Evolutionary conservation across 2,329 filamentous ascomycete genomes (phyloP).

Genomic region (Fusarium virguliforme): DNA sequence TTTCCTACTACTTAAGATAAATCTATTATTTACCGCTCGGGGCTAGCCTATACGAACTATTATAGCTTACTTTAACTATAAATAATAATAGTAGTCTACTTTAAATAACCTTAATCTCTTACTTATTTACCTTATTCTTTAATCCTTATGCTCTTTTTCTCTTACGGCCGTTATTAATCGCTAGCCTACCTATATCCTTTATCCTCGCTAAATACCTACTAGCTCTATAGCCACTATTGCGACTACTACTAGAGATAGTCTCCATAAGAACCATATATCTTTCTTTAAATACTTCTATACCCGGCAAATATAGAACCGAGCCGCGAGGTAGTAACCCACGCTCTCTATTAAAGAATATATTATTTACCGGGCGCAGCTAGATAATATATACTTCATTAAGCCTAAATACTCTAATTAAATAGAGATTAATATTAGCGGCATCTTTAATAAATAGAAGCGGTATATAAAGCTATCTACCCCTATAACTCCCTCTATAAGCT

Average conservation of each 20-base stretch:
- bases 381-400: slow-evolving; percentile 41
- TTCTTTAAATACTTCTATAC: slow-evolving; percentile 29
- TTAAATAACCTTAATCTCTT: neutral
- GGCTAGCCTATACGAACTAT: neutral
- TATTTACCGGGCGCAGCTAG: slow-evolving; percentile 37
- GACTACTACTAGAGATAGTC: slow-evolving; percentile 1
- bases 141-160: neutral
- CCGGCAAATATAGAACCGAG: slow-evolving; percentile 22
- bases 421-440: slow-evolving; percentile 45
- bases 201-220: slow-evolving; percentile 12
- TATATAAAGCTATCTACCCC: slow-evolving; percentile 30
- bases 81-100: slow-evolving; percentile 2
- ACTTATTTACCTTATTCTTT: slow-evolving; percentile 1
- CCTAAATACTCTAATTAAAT: slow-evolving; percentile 42
- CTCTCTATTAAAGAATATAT: slow-evolving; percentile 44
- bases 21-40: slow-evolving; percentile 1
- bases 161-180: neutral
- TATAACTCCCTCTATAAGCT: slow-evolving; percentile 3
- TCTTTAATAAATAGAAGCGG: slow-evolving; percentile 46
- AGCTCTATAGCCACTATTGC: neutral
- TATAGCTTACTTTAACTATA: slow-evolving; percentile 17
- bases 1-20: no score
- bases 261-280: slow-evolving; percentile 24
- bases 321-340: slow-evolving; percentile 28
- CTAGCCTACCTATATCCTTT: slow-evolving; percentile 4